These are phyloP conservation scores for Torulaspora indica DNA, from an alignment of 805 yeast species.

Conservation along the genomic window DNA sequence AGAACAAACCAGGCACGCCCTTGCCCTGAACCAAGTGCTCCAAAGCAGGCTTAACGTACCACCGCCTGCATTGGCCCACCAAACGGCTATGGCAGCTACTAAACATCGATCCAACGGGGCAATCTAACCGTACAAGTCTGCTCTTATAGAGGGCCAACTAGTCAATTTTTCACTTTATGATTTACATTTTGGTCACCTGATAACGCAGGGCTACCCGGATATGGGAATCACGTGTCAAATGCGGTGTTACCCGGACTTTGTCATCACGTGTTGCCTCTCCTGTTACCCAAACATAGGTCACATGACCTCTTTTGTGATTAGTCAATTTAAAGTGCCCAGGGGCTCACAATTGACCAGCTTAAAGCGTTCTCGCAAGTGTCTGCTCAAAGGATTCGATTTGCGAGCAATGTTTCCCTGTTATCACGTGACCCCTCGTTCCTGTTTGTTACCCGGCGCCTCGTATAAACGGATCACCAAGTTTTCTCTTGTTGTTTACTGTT, in stretches of 20 bases:
- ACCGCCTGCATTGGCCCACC: slow-evolving; percentile 5
- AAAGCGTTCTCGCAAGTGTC: background rate
- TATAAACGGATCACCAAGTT: background rate
- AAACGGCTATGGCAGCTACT: slow-evolving; percentile 2
- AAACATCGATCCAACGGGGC: slow-evolving; percentile 4
- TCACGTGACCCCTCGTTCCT: background rate
- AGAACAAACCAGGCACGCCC: slow-evolving; percentile 49
- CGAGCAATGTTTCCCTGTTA: too few relatives aligned
- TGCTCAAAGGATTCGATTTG: background rate
- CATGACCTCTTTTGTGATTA: too few relatives aligned
- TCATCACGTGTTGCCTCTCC: too few relatives aligned
- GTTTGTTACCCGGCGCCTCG: background rate
- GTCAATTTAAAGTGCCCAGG: too few relatives aligned
- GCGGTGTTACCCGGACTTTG: too few relatives aligned
- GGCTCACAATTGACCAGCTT: background rate
- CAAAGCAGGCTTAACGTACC: slow-evolving; percentile 23
- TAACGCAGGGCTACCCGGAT: too few relatives aligned
- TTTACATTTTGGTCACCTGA: too few relatives aligned
- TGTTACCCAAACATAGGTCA: too few relatives aligned
- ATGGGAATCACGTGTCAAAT: too few relatives aligned
- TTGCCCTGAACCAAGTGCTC: slow-evolving; percentile 27
- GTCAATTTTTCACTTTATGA: slow-evolving; percentile 2
- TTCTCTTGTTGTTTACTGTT: background rate
- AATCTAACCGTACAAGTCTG: background rate
- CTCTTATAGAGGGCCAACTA: background rate